A percentile compares a stretch with the other conserved stretches of the same genome.
Evolutionary conservation across 306 rosid species (phyloP).

Genomic region (Quercus dentata): DNA sequence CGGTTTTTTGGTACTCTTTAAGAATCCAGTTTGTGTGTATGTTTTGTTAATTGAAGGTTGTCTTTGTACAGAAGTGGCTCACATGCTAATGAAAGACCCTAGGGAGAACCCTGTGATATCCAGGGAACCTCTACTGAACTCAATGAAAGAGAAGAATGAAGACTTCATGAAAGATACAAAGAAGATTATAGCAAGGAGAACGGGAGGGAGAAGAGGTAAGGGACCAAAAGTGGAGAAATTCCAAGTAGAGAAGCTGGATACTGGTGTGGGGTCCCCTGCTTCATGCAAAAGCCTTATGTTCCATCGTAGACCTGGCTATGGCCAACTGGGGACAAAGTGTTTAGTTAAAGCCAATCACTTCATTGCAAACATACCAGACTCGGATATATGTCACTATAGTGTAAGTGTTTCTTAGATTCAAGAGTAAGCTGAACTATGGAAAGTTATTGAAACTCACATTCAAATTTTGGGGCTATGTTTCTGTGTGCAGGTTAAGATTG

Average conservation of each 20-base stretch:
- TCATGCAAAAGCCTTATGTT: slow-evolving; percentile 37
- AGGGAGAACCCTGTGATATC: slow-evolving; percentile 32
- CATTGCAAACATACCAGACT: slow-evolving; percentile 50
- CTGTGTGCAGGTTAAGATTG: slow-evolving; percentile 33
- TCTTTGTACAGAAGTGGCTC: slow-evolving; percentile 16
- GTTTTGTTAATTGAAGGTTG: neutral
- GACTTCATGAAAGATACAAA: neutral
- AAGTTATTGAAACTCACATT: neutral
- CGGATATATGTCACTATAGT: slow-evolving; percentile 53
- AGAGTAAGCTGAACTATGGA: neutral
- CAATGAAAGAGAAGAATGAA: slow-evolving; percentile 12
- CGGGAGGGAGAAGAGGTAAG: slow-evolving; percentile 23
- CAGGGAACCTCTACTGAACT: slow-evolving; percentile 22
- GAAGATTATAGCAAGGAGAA: slow-evolving; percentile 21
- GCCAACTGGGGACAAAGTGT: slow-evolving; percentile 53
- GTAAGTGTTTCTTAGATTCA: slow-evolving; percentile 26
- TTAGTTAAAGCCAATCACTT: slow-evolving; percentile 60
- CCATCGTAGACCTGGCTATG: slow-evolving; percentile 45
- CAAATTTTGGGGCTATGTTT: neutral
- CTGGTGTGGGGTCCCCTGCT: slow-evolving; percentile 14
- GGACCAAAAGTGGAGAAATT: slow-evolving; percentile 22
- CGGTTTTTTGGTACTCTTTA: neutral
- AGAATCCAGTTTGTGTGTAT: neutral
- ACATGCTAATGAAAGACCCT: slow-evolving; percentile 35
- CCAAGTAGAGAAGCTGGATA: slow-evolving; percentile 19